Evolutionary conservation across 2,329 filamentous ascomycete species (phyloP).

Genomic region (Aspergillus sp.): DNA sequence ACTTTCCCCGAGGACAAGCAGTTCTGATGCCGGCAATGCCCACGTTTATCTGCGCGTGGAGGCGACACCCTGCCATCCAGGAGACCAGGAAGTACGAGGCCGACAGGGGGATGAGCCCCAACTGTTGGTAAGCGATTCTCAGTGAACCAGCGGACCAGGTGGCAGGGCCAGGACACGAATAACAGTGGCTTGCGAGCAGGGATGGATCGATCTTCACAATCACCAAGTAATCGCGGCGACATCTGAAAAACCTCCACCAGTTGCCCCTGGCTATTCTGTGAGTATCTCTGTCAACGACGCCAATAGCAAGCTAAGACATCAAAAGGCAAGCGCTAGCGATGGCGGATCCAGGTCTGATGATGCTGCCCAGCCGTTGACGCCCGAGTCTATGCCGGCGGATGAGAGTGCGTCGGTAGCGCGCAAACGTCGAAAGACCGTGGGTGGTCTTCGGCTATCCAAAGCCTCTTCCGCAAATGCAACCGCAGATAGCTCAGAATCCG

Average conservation of each 20-base stretch:
- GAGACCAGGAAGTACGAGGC: neutral
- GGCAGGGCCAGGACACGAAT: neutral
- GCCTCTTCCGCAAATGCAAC: neutral
- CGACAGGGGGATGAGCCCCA: neutral
- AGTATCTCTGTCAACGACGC: neutral
- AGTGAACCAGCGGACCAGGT: neutral
- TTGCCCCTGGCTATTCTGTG: neutral
- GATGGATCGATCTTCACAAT: conserved; percentile 7
- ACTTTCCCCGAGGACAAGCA: conserved; percentile 2
- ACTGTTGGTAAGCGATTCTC: neutral
- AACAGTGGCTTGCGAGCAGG: too few relatives aligned
- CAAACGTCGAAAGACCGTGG: conserved; percentile 23
- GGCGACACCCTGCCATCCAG: conserved; percentile 1
- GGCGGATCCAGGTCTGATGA: conserved; percentile 1
- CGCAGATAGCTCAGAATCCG: neutral
- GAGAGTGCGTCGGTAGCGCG: conserved; percentile 1
- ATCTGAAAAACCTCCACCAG: too few relatives aligned
- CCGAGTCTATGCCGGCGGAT: conserved; percentile 3
- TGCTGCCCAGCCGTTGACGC: neutral
- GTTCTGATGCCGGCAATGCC: neutral
- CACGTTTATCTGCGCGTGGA: conserved; percentile 6
- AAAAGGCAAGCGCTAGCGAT: neutral
- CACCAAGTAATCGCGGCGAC: too few relatives aligned
- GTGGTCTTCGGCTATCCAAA: conserved; percentile 19
- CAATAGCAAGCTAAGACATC: neutral